A percentile compares a stretch with the other conserved stretches of the same genome.
phyloP scores from a whole-genome alignment of 495 filamentous ascomycete genomes.

The Filosporella fistucella region DNA sequence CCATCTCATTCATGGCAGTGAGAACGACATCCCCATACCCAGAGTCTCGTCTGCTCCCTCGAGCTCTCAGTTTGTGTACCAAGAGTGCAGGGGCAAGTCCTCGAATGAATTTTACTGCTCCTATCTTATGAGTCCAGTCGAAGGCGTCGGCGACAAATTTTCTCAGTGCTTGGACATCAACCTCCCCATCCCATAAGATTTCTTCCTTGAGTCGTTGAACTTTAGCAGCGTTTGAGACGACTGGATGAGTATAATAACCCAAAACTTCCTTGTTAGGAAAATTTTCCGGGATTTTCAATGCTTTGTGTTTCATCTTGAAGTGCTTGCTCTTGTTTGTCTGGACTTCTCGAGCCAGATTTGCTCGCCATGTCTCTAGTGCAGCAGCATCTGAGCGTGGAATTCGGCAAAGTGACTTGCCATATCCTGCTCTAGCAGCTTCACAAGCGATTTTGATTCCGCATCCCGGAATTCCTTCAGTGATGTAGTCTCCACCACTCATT shows the following conservation, averaged over 20 bases:
- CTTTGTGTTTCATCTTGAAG: conserved; percentile 71
- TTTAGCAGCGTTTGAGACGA: conserved; percentile 61
- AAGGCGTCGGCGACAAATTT: conserved; percentile 74
- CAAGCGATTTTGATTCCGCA: conserved; percentile 86
- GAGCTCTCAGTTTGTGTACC: conserved; percentile 53
- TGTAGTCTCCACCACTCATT: conserved; percentile 94
- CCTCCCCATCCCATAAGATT: conserved; percentile 56
- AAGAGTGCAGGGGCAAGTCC: conserved; percentile 77
- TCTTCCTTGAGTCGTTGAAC: conserved; percentile 51
- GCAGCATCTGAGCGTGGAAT: conserved; percentile 45
- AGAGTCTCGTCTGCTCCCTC: conserved; percentile 17
- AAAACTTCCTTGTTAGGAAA: conserved; percentile 80
- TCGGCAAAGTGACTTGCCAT: conserved; percentile 71
- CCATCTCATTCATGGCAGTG: conserved; percentile 36
- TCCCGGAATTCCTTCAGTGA: conserved; percentile 80
- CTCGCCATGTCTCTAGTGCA: conserved; percentile 65
- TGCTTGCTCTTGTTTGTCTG: conserved; percentile 78
- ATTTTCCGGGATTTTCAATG: conserved; percentile 67
- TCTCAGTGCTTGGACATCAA: conserved; percentile 66
- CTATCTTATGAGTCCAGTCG: conserved; percentile 74
- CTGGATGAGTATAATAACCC: conserved; percentile 80
- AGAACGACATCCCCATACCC: conserved; percentile 36
- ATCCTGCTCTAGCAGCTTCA: conserved; percentile 85
- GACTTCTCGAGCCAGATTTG: conserved; percentile 69
- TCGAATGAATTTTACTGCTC: conserved; percentile 80